Evolutionary conservation across 225 moss, liverwort and hornwort genomes (phyloP), one percentile per base, ranked within the genome.

Genomic region (Thuidium tamariscinum): DNA sequence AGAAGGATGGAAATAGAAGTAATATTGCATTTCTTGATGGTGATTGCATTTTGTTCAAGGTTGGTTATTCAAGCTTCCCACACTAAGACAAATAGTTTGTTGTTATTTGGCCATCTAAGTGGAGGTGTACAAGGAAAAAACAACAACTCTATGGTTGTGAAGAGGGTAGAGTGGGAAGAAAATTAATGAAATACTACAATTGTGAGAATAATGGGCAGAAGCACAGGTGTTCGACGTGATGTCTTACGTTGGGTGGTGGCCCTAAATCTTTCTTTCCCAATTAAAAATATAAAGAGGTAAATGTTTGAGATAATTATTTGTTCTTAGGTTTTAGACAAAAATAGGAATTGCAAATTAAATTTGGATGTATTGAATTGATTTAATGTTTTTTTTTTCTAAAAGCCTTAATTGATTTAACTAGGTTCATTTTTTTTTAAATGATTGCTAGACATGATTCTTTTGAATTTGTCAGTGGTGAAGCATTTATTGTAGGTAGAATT

Each of bases 221-320:
- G 91, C 55, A 85, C 91, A 41, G 94, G 96, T 74, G 86, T 98
- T 56, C 93, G 93, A 20, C 94, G 96, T 54, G 98, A 98, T 72
- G 98, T 98, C 22, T 84, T 98, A 37, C 91, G 95, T 3, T 98
- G 98, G 98, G 91, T 98, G 63, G 96, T 96, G 72, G 95, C 95
- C 41, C 88, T 98, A 23, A 96, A 91, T 84, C 95, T 98, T 41
- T 98, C 98, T 23, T 96, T 95, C 48, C 95, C 98, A 30, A 95
- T 98, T 37, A 96, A 94, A 81, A 96, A 95, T 21, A 95, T 98
- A 36, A 96, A 93, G 89, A 89, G 98, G 98, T 97, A 68, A 23
- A 21, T 36, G 76, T 36, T 49, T 0, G 30, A 1, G 16, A 83
- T 49, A 11, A 59, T 5, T 8, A 27, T 70, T 82, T 44, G 1